Conservation (phyloP, 2,329 filamentous ascomycete species). For the Macrophomina tecta region DNA sequence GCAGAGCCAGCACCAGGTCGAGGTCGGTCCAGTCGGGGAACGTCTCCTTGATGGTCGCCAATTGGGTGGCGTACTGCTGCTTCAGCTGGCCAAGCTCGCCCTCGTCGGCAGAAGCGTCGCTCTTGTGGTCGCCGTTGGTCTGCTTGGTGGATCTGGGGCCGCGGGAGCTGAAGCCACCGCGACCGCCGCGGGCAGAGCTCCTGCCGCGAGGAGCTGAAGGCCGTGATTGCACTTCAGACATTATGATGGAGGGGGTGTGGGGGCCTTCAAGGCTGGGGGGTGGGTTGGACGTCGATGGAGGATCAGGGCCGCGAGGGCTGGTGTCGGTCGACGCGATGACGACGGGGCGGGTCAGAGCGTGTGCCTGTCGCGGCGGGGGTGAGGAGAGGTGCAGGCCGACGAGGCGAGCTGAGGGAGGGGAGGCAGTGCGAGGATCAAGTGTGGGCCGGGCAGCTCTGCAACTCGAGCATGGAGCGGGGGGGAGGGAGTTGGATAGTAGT, state of each 20-base stretch:
- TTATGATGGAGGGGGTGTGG: conserved; percentile 53
- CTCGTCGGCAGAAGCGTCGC: conserved; percentile 75
- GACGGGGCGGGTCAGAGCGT: conserved; percentile 19
- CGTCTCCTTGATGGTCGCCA: conserved; percentile 85
- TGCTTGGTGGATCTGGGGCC: conserved; percentile 51
- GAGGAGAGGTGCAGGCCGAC: conserved; percentile 13
- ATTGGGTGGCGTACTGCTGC: conserved; percentile 82
- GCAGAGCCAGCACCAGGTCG: conserved; percentile 89
- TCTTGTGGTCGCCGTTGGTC: conserved; percentile 73
- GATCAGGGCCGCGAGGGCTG: conserved; percentile 37
- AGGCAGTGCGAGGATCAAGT: conserved; percentile 20
- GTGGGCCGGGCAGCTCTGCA: conserved; percentile 23
- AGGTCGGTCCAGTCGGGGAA: conserved; percentile 96
- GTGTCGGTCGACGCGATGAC: conserved; percentile 28
- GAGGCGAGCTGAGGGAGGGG: conserved; percentile 12
- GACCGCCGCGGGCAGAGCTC: conserved; percentile 86
- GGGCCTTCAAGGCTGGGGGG: conserved; percentile 35
- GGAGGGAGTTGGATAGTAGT: conserved; percentile 14
- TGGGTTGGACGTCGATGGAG: conserved; percentile 39
- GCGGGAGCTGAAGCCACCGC: conserved; percentile 69
- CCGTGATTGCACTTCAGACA: conserved; percentile 95
- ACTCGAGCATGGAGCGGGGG: conserved; percentile 18
- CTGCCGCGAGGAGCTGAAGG: conserved; percentile 83
- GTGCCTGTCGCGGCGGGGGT: conserved; percentile 11
- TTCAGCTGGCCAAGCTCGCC: conserved; percentile 91